phyloP scores from a whole-genome alignment of 805 yeast genomes.

The Tetrapisispora arboricola region DNA sequence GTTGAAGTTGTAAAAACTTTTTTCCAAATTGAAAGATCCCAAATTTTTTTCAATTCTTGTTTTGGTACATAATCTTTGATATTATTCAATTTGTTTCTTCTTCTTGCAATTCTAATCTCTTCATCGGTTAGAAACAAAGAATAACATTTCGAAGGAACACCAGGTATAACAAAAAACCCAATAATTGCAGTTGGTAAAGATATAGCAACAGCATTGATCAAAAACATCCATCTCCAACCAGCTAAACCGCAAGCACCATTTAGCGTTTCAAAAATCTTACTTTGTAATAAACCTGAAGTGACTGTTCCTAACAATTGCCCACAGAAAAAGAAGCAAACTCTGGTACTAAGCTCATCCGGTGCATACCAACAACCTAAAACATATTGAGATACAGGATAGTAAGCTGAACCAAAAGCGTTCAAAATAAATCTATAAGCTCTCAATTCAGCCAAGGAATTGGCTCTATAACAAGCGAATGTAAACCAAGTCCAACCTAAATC shows the following conservation, averaged over 20 bases:
- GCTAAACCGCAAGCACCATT: conserved; percentile 37
- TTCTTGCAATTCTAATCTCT: conserved; percentile 45
- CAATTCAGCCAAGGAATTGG: conserved; percentile 39
- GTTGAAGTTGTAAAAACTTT: conserved; percentile 43
- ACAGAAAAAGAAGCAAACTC: conserved; percentile 53
- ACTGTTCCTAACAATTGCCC: conserved; percentile 42
- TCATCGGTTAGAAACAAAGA: conserved; percentile 47
- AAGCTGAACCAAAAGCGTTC: conserved; percentile 63
- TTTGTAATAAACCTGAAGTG: conserved; percentile 46
- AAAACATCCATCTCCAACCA: conserved; percentile 62
- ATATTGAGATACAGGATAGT: conserved; percentile 52
- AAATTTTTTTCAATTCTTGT: conserved; percentile 20
- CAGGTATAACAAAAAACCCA: conserved; percentile 42
- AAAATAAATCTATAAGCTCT: conserved; percentile 56
- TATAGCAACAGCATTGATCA: conserved; percentile 47
- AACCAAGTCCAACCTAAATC: conserved; percentile 64
- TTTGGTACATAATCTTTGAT: conserved; percentile 24
- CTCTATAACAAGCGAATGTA: conserved; percentile 46
- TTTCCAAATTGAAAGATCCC: conserved; percentile 42
- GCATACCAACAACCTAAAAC: conserved; percentile 52
- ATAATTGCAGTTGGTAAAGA: conserved; percentile 40
- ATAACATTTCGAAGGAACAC: conserved; percentile 52
- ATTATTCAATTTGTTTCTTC: conserved; percentile 30
- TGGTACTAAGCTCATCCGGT: conserved; percentile 46
- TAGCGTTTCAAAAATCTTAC: conserved; percentile 32